Evolutionary conservation across 2,329 filamentous ascomycete species (phyloP), one percentile per base, ranked within the genome.

Genomic region (Pseudovirgaria hyperparasitica): DNA sequence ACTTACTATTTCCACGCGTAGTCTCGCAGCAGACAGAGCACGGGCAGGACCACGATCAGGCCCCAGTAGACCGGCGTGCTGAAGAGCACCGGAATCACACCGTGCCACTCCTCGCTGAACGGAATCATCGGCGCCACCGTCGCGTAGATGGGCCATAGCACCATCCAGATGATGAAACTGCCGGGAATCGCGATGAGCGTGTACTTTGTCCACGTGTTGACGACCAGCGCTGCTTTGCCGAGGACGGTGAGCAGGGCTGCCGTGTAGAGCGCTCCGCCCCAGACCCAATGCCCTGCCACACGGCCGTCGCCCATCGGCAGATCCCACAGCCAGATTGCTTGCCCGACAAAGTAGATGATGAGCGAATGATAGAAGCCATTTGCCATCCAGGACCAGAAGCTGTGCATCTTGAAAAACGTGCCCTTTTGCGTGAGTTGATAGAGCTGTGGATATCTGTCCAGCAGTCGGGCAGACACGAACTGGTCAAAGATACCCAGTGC

Each of bases 121-220:
- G 71, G 66, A 22, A 90, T 58, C 58, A 76, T 85, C 0, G 90
- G 90, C 14, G 84, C 87, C 1, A 90, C 78, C 14, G 69, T 82
- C 20, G 75, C 85, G 57, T 96, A 98, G 2, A 79, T 72, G 4
- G 85, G 84, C 38, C 96, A 69, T 52, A 96, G 92, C 19, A 74
- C 72, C 50, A 92, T 73, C 90, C 90, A 98, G 41, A 98, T 72
- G 11, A 77, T 56, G 68, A 98, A 79, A 35, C 82, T 92, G 19
- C 90, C 90, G 0, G 90, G 90, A 37, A 98, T 98, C 18, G 90
- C 85, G 38, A 96, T 72, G 38, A 98, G 72, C 34, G 92, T 86
- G 54, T 93, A 98, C 58, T 98, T 98, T 25, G 90, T 98, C 90
- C 90, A 98, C 57, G 93, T 87, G 55, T 84, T 94, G 13, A 87